phyloP scores from a whole-genome alignment of 2,329 filamentous ascomycete genomes.

The Phialophora macrospora region DNA sequence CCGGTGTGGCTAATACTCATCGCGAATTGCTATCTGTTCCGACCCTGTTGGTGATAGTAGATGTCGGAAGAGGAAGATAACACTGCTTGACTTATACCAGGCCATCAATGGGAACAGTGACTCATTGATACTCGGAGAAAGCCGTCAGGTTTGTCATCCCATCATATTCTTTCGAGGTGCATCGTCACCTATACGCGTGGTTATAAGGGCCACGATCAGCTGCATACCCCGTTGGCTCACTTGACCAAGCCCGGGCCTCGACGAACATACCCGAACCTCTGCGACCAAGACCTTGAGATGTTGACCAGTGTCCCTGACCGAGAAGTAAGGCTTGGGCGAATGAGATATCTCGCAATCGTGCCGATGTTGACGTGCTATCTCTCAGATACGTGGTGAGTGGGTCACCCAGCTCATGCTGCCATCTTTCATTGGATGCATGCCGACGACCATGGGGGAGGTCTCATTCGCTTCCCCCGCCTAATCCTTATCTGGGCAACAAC shows the following conservation, averaged over 20 bases:
- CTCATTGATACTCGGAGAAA: constrained; percentile 1
- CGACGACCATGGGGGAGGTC: constrained; percentile 44
- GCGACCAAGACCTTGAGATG: background rate
- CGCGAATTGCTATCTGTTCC: background rate
- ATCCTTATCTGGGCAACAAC: background rate
- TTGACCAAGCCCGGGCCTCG: background rate
- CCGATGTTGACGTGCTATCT: constrained; percentile 21
- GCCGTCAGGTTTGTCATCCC: constrained; percentile 4
- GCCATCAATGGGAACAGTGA: background rate
- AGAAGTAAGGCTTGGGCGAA: background rate
- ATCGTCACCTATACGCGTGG: constrained; percentile 2
- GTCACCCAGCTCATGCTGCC: background rate
- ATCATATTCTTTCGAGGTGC: background rate
- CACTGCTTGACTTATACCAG: background rate
- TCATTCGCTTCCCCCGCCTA: constrained; percentile 38
- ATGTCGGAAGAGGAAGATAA: background rate
- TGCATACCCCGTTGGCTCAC: background rate
- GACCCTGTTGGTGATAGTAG: background rate
- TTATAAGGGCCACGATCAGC: background rate
- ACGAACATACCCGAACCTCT: background rate
- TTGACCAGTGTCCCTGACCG: background rate
- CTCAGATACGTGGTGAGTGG: background rate
- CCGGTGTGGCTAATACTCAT: constrained; percentile 24
- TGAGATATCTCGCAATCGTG: constrained; percentile 4
- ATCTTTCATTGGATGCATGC: background rate